These are phyloP conservation scores for Citrus glauca DNA, from an alignment of 345 rosid species.

Conservation along the genomic window DNA sequence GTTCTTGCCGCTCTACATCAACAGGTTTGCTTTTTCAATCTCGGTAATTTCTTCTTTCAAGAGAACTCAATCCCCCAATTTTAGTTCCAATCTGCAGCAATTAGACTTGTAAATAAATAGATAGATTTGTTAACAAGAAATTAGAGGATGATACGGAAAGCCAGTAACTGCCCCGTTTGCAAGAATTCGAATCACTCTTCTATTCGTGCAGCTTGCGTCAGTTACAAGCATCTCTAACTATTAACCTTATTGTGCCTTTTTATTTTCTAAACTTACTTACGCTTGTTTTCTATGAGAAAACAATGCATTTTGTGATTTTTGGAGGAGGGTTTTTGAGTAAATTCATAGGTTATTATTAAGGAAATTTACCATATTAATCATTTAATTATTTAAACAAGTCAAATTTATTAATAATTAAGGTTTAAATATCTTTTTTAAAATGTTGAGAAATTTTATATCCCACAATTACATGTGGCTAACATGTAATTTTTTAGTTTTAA, in stretches of 20 bases:
- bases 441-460: accelerated
- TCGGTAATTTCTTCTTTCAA: too few species aligned
- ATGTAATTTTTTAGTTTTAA: accelerated
- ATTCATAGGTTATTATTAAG: too few species aligned
- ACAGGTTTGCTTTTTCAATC: background rate
- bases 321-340: too few species aligned
- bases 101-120: background rate
- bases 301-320: background rate
- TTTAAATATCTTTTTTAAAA: too few species aligned
- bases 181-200: constrained; percentile 72
- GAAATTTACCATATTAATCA: too few species aligned
- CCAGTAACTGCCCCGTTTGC: constrained; percentile 64
- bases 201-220: constrained; percentile 44
- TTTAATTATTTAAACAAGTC: too few species aligned
- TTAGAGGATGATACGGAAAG: constrained; percentile 41
- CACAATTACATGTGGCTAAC: too few species aligned
- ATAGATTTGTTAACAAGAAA: background rate
- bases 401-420: too few species aligned
- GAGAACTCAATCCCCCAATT: background rate
- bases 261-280: background rate
- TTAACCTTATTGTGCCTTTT: background rate
- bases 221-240: constrained; percentile 49
- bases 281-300: background rate
- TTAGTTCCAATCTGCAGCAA: background rate
- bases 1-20: too few species aligned